Evolutionary conservation across 2,329 filamentous ascomycete species (phyloP).

Genomic region (Cladosporium colombiae): DNA sequence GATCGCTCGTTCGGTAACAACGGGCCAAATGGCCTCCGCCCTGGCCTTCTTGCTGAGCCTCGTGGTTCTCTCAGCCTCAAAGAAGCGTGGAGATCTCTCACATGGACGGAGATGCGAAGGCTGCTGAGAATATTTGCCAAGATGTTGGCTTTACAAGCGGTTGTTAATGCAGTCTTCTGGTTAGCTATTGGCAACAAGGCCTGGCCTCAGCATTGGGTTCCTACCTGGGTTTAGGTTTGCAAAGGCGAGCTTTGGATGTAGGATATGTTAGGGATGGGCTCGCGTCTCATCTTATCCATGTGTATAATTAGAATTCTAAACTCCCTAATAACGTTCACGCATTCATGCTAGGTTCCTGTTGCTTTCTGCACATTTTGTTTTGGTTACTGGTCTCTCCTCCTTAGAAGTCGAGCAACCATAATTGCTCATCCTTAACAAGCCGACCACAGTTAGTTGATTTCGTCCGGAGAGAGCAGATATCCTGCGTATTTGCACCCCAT

Average conservation of each 20-base stretch:
- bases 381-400: no score
- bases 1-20: slow-evolving; percentile 21
- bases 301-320: not conserved
- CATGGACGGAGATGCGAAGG: slow-evolving; percentile 9
- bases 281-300: not conserved
- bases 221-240: not conserved
- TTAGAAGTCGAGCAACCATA: no score
- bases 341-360: not conserved
- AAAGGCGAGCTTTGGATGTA: not conserved
- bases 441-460: no score
- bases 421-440: no score
- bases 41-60: slow-evolving; percentile 6
- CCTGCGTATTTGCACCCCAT: not conserved
- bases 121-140: not conserved
- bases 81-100: slow-evolving; percentile 9
- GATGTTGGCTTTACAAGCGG: not conserved
- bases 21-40: not conserved
- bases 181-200: not conserved
- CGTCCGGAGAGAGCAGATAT: not conserved
- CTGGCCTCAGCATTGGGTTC: not conserved
- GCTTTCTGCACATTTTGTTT: not conserved
- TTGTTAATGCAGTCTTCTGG: not conserved
- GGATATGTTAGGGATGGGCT: not conserved
- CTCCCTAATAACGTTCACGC: not conserved
- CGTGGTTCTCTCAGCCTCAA: not conserved